Evolutionary conservation across 441 rosid genomes (phyloP).

Genomic region (Melianthus villosus): DNA sequence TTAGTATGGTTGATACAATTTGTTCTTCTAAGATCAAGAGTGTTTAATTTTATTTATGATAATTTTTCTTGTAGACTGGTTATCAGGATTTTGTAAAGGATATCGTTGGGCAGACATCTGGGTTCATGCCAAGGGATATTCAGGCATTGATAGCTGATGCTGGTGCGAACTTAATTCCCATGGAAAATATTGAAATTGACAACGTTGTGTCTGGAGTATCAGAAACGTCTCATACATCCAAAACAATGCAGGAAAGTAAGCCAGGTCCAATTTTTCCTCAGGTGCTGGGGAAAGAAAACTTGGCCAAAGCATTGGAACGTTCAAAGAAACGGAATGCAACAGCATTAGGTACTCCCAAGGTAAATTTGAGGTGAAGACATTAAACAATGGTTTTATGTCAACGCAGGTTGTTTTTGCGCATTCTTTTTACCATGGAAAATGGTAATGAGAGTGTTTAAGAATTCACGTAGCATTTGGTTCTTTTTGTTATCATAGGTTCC

Average conservation of each 20-base stretch:
- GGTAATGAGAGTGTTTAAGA: too few relatives aligned
- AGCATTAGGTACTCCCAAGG: slow-evolving; percentile 94
- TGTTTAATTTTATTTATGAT: slow-evolving; percentile 10
- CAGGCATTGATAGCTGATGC: slow-evolving; percentile 78
- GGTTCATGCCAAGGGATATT: slow-evolving; percentile 81
- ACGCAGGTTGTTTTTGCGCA: background rate
- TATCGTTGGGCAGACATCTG: slow-evolving; percentile 81
- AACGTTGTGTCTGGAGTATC: slow-evolving; percentile 18
- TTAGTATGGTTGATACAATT: slow-evolving; percentile 5
- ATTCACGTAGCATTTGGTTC: background rate
- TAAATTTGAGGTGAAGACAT: too few relatives aligned
- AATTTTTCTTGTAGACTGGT: slow-evolving; percentile 30
- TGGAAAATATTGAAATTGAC: slow-evolving; percentile 19
- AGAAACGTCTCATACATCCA: slow-evolving; percentile 19
- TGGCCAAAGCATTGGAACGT: slow-evolving; percentile 58
- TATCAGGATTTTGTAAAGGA: slow-evolving; percentile 50
- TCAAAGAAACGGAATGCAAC: slow-evolving; percentile 90
- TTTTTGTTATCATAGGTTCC: slow-evolving; percentile 45
- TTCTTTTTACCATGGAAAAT: background rate
- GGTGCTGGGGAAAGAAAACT: slow-evolving; percentile 29
- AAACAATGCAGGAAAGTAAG: slow-evolving; percentile 16
- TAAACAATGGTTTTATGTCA: too few relatives aligned
- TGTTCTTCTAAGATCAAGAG: background rate
- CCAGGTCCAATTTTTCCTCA: slow-evolving; percentile 16
- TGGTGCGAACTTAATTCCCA: slow-evolving; percentile 46